Base-by-base conservation (phyloP, 2,329 filamentous ascomycete species). In the Harringtonia lauricola region DNA sequence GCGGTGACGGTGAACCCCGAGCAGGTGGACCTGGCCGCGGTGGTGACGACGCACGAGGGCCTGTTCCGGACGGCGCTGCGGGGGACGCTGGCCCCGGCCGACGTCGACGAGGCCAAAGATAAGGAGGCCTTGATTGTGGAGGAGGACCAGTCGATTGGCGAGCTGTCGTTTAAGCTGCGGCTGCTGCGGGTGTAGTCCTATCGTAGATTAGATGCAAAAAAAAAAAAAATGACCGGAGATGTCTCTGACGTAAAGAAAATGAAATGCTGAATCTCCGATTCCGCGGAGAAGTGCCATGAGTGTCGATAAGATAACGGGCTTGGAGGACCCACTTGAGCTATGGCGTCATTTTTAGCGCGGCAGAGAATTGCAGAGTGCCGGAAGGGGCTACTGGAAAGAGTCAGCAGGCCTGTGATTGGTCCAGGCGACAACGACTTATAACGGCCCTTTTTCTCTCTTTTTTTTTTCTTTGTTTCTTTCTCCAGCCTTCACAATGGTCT, bases 1-100 rank as follows among this genome's bases (percentile, higher is more conserved):
- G 73, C 72, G 46, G 79, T 96, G 6, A 65, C 94, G 39, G 73
- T 77, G 8, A 88, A 95, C 57, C 84, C 86, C 0, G 84, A 92
- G 2, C 73, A 77, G 36, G 72, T 89, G 47, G 86, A 86, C 6
- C 62, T 95, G 21, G 76, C 73, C 45, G 70, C 73, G 43, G 80
- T 81, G 3, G 87, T 94, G 57, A 69, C 76, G 51, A 74, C 74
- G 31, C 85, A 94, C 57, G 64, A 74, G 19, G 62, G 69, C 36
- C 67, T 74, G 29, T 86, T 94, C 56, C 81, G 84, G 60, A 92
- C 87, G 67, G 81, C 80, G 19, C 63, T 94, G 52, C 74, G 87
- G 49, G 74, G 87, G 55, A 83, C 84, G 18, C 66, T 95, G 41
- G 24, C 24, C n/a, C n/a, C 84, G 90, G 66, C 19, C 31, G 39